Base-by-base conservation (phyloP, 495 filamentous ascomycete genomes). In the Astrothelium macrocarpum region DNA sequence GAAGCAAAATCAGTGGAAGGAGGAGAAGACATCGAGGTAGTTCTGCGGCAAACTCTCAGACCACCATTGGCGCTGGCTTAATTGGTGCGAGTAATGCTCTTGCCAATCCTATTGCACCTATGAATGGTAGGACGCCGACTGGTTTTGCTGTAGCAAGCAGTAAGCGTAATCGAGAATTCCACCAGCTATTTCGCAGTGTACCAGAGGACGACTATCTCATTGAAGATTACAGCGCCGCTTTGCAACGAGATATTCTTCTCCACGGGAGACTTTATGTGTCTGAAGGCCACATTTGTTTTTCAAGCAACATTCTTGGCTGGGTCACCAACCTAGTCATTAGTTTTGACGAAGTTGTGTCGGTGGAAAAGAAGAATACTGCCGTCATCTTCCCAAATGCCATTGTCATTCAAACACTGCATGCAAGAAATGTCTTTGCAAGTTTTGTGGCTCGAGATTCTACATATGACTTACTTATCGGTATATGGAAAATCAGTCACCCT, bases 281-380 rank as follows among this genome's bases (percentile, higher is more conserved):
- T 0, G 94, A 99, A 75, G 91, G 92, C 3, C 92, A 99, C 68
- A 86, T 99, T 39, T 99, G 94, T 77, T 99, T 99, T 76, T 95
- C 91, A 65, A 97, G 94, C 74, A 99, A 99, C 71, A 99, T 99
- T 60, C 81, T 99, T 39, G 94, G 94, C 39, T 99, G 94, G 94
- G 85, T 95, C 1, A 99, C 95, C 0, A 97, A 91, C 2, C 77
- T 97, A 32, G 92, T 99, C 45, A 96, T 99, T 74, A 94, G 90
- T 71, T 99, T 97, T 73, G 95, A 97, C 71, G 94, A 99, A 73
- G 87, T 99, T 59, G 90, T 97, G 32, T 89, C 91, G 0, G 87
- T 99, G 1, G 94, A 99, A 72, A 99, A 97, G 76, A 91, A 95
- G 74, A 96, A 82, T 66, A 99, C 94, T 0, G 95, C 93, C 3